Percentiles rank a stretch among this genome's conserved stretches.
phyloP scores from a whole-genome alignment of 148 eudicot genomes.

The Rheum nobile region DNA sequence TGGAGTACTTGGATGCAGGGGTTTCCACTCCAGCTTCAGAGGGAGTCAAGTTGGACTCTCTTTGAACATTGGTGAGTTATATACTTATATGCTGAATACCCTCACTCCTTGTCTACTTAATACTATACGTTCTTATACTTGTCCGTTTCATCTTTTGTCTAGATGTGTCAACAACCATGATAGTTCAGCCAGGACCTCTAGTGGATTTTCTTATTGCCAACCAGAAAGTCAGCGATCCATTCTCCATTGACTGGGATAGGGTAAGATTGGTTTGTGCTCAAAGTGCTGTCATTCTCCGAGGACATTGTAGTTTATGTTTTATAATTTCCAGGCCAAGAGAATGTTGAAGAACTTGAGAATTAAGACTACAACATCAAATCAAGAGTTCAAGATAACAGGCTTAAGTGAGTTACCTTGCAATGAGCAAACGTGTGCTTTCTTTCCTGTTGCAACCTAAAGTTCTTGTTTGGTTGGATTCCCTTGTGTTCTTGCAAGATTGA shows the following conservation, averaged over 20 bases:
- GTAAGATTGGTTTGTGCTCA: conserved; percentile 8
- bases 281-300: conserved; percentile 42
- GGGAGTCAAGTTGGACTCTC: conserved; percentile 84
- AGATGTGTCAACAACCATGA: conserved; percentile 98
- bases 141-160: conserved; percentile 10
- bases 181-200: conserved; percentile 34
- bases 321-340: conserved; percentile 13
- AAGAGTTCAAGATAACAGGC: conserved; percentile 80
- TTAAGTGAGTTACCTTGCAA: conserved; percentile 29
- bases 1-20: conserved; percentile 86
- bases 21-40: conserved; percentile 89
- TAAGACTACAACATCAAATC: conserved; percentile 60
- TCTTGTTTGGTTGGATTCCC: not conserved
- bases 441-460: not conserved
- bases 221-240: conserved; percentile 32
- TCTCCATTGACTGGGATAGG: conserved; percentile 37
- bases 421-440: conserved; percentile 48
- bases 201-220: conserved; percentile 29
- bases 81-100: no score
- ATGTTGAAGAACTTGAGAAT: conserved; percentile 71
- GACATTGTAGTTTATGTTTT: not conserved
- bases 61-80: conserved; percentile 58
- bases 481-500: not conserved
- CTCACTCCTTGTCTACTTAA: conserved; percentile 61
- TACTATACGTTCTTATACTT: not conserved